Percentiles rank a stretch among this genome's conserved stretches.
Evolutionary conservation across 23 red algal genomes (phyloP).

Genomic region (Chondrus crispus): DNA sequence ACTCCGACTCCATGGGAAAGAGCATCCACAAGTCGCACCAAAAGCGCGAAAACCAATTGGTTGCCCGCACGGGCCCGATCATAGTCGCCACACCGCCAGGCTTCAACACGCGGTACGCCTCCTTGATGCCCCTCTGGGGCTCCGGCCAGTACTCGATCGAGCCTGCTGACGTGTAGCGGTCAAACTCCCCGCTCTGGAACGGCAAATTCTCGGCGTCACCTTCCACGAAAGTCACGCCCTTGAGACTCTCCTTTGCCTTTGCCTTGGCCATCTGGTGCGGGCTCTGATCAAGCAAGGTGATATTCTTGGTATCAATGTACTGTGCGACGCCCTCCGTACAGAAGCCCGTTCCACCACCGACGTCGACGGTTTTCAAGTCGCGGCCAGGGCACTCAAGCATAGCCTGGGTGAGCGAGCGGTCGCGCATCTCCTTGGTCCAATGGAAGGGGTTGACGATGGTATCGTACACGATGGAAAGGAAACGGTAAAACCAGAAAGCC

Average conservation of each 20-base stretch:
- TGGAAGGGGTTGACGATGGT: constrained; percentile 98
- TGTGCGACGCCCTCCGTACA: constrained; percentile 86
- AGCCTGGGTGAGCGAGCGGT: constrained; percentile 80
- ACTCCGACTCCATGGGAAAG: constrained; percentile 93
- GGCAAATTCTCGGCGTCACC: constrained; percentile 94
- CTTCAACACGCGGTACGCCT: constrained; percentile 95
- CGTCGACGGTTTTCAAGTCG: constrained; percentile 75
- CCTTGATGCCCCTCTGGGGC: constrained; percentile 88
- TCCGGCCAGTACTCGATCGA: constrained; percentile 99
- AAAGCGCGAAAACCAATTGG: constrained; percentile 91
- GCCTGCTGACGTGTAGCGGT: constrained; percentile 88
- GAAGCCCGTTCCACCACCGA: constrained; percentile 95
- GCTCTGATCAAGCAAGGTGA: constrained; percentile 89
- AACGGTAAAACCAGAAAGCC: constrained; percentile 99
- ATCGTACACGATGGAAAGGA: constrained; percentile 97
- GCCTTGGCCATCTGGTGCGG: constrained; percentile 95
- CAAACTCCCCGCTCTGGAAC: constrained; percentile 64
- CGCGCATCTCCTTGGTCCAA: constrained; percentile 95
- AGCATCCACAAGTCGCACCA: constrained; percentile 99
- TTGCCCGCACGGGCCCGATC: constrained; percentile 93
- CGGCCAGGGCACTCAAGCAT: constrained; percentile 64
- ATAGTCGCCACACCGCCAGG: constrained; percentile 84
- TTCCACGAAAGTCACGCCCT: constrained; percentile 82
- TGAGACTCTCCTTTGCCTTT: constrained; percentile 63
- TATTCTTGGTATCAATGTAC: constrained; percentile 75